A percentile compares a stretch with the other conserved stretches of the same genome.
phyloP scores from a whole-genome alignment of 306 rosid genomes.

The Cucurbita pepo region DNA sequence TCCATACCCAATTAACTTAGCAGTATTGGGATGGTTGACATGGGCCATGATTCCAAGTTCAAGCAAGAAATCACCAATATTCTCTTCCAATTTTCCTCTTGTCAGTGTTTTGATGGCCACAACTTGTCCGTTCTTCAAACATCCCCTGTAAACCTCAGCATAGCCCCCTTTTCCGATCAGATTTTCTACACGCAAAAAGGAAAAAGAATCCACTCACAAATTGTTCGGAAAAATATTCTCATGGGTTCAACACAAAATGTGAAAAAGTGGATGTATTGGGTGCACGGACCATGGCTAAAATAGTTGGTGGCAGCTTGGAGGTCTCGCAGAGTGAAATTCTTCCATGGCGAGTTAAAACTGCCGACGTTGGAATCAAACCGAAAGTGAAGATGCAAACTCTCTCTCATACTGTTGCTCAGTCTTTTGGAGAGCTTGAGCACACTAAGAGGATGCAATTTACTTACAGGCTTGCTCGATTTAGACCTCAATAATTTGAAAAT shows the following conservation, averaged over 20 bases:
- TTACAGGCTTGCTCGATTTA: slow-evolving; percentile 34
- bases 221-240: not conserved
- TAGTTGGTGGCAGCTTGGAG: slow-evolving; percentile 53
- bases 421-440: slow-evolving; percentile 37
- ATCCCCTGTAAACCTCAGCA: slow-evolving; percentile 85
- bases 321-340: slow-evolving; percentile 52
- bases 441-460: slow-evolving; percentile 41
- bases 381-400: slow-evolving; percentile 27
- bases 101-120: slow-evolving; percentile 73
- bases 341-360: slow-evolving; percentile 56
- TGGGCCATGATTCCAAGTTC: slow-evolving; percentile 94
- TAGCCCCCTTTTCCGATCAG: slow-evolving; percentile 94
- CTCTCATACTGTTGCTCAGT: slow-evolving; percentile 61
- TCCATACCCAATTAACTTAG: slow-evolving; percentile 81
- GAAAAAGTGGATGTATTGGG: not conserved
- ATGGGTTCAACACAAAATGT: not conserved
- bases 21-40: slow-evolving; percentile 74
- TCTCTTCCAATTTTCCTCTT: slow-evolving; percentile 67
- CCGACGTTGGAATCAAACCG: slow-evolving; percentile 21
- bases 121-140: slow-evolving; percentile 44
- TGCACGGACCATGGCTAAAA: slow-evolving; percentile 50
- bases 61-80: slow-evolving; percentile 54
- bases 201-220: not conserved
- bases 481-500: slow-evolving; percentile 32
- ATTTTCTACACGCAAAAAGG: slow-evolving; percentile 42